Base-by-base conservation (phyloP, 331 rosid species). In the Pyrus hybrid region DNA sequence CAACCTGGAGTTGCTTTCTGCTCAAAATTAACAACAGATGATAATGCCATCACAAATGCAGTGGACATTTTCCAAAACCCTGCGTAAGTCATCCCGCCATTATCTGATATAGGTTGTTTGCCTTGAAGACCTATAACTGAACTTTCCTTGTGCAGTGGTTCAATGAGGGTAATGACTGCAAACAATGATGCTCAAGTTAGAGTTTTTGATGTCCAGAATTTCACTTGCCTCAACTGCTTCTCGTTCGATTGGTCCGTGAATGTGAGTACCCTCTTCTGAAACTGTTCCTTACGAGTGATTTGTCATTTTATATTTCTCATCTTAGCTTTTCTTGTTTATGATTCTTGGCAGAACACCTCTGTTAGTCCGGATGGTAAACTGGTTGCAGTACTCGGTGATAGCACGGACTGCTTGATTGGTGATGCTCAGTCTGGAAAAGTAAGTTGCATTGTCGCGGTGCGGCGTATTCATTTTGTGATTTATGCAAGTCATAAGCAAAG, bases 241-340 rank as follows among this genome's bases (percentile, higher is more conserved):
- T 80, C 83, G n/a, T 91, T 83, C 56, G 86, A 83, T 80, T 93
- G 98, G 98, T 93, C 96, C 45, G 94, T 93, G 63, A 93, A 93
- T 81, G 98, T 93, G 82, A 91, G 98, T 83, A 68, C 53, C 80
- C 47, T 80, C 67, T 63, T 28, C 70, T 18, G 70, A 32, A 35
- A 87, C 67, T 26, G 45, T 29, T 70, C 43, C 12, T 71, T 47
- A 7, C 16, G 5, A 25, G 21, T 29, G 33, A 61, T 67, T 74
- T 65, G 10, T 28, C 14, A 25, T 30, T 35, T 71, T 54, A 22
- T 63, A 4, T 45, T 67, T 53, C 76, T 61, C 32, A 32, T 71
- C 28, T 57, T 26, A 20, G 75, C 29, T 68, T 41, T 71, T 12
- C 56, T 78, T 18, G n/a, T 17, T 33, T 49, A 60, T 72, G 65